Conservation (phyloP, 768 basidiomycete species). For the Butyriboletus loyo region DNA sequence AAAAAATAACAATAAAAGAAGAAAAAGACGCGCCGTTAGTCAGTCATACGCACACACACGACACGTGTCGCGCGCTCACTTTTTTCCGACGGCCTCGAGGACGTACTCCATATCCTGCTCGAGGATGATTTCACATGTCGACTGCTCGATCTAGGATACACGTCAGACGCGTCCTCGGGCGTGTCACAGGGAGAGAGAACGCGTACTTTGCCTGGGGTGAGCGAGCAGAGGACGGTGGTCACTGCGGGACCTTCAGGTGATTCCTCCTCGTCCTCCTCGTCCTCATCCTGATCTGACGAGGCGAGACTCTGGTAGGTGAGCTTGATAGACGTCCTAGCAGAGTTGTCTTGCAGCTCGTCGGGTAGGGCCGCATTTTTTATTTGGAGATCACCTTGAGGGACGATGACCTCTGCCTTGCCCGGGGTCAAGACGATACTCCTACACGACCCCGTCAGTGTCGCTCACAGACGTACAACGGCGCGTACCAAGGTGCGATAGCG, state of each 20-base stretch:
- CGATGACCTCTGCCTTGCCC: conserved; percentile 53
- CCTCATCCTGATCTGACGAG: conserved; percentile 38
- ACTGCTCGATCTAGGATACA: conserved; percentile 67
- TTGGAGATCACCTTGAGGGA: conserved; percentile 64
- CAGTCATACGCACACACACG: not conserved
- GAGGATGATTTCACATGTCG: conserved; percentile 65
- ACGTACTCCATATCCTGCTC: conserved; percentile 61
- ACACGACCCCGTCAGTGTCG: conserved; percentile 9
- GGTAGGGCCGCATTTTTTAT: conserved; percentile 84
- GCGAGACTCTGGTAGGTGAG: conserved; percentile 49
- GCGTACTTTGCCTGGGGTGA: conserved; percentile 78
- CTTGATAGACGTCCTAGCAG: conserved; percentile 65
- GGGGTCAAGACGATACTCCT: conserved; percentile 66
- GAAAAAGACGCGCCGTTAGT: conserved; percentile 10
- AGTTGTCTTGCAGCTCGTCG: conserved; percentile 60
- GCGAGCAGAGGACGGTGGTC: conserved; percentile 68
- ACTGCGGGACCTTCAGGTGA: conserved; percentile 37
- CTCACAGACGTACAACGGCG: conserved; percentile 4
- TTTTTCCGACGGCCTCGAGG: conserved; percentile 77
- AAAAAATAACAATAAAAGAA: not conserved
- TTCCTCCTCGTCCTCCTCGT: conserved; percentile 41
- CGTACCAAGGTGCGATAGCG: conserved; percentile 68
- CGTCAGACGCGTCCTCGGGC: conserved; percentile 8
- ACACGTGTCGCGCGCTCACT: conserved; percentile 44
- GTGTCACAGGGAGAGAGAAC: not conserved